Percentiles rank a stretch among this genome's conserved stretches.
These are phyloP conservation scores for Nephelium lappaceum DNA, from an alignment of 345 rosid species.

Conservation along the genomic window DNA sequence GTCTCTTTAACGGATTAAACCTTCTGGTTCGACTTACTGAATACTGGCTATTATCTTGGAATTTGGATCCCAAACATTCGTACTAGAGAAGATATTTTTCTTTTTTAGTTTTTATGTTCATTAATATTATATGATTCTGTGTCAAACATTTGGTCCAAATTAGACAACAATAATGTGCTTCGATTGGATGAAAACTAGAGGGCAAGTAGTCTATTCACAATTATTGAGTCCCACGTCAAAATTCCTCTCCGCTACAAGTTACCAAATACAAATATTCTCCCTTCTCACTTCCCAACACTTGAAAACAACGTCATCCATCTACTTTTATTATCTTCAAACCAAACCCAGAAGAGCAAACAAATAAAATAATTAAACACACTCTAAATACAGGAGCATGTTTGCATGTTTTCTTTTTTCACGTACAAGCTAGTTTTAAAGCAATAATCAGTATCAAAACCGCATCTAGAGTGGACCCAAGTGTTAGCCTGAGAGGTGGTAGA, in stretches of 20 bases:
- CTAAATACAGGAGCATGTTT: neutral
- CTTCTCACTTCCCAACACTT: neutral
- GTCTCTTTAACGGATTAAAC: too few relatives aligned
- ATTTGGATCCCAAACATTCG: too few relatives aligned
- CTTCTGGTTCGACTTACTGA: too few relatives aligned
- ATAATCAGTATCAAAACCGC: neutral
- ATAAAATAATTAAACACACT: neutral
- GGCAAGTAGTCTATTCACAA: neutral
- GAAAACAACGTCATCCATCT: neutral
- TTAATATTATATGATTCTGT: too few relatives aligned
- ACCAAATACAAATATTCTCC: too few relatives aligned
- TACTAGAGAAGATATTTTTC: too few relatives aligned
- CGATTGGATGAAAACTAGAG: neutral
- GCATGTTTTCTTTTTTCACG: slow-evolving; percentile 18
- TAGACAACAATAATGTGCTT: neutral
- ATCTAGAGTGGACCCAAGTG: slow-evolving; percentile 39
- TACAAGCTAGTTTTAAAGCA: neutral
- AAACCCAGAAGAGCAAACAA: neutral
- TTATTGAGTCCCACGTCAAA: neutral
- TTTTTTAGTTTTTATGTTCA: neutral
- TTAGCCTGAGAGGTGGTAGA: slow-evolving; percentile 27
- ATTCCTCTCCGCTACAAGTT: neutral
- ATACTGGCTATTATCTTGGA: too few relatives aligned
- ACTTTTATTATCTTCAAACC: neutral
- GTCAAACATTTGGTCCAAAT: neutral